phyloP scores from a whole-genome alignment of 257 asterid genomes.

The Thymus quinquecostatus region DNA sequence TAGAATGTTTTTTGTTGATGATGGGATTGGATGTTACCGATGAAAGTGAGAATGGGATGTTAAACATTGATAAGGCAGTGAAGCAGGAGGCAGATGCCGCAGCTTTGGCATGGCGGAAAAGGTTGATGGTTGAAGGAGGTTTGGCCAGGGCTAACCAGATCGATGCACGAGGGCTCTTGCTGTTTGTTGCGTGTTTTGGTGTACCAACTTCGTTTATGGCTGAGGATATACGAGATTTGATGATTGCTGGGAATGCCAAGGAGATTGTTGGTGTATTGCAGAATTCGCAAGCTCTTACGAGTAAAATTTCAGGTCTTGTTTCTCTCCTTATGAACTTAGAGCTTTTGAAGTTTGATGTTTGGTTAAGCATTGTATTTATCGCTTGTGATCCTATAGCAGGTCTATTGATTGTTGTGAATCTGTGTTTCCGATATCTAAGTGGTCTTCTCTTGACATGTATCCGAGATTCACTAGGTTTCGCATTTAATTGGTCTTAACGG shows the following conservation, averaged over 20 bases:
- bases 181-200: conserved; percentile 79
- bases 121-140: conserved; percentile 77
- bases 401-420: conserved; percentile 12
- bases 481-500: conserved; percentile 1
- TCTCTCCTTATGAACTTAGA: conserved; percentile 29
- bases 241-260: conserved; percentile 57
- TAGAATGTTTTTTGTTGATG: conserved; percentile 79
- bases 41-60: conserved; percentile 27
- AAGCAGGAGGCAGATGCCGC: conserved; percentile 61
- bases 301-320: conserved; percentile 42
- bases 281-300: conserved; percentile 58
- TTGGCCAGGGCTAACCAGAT: conserved; percentile 51
- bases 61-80: conserved; percentile 45
- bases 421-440: background rate
- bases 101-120: conserved; percentile 74
- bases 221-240: conserved; percentile 69
- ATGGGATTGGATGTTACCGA: conserved; percentile 38
- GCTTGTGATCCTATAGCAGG: background rate
- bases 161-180: conserved; percentile 82
- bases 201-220: conserved; percentile 48
- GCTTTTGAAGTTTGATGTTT: conserved; percentile 2
- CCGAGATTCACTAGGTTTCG: background rate
- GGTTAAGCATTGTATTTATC: background rate
- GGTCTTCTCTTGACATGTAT: conserved; percentile 11
- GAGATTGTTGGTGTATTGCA: conserved; percentile 56